These are phyloP conservation scores for Saccharomycopsis sp. DNA, from an alignment of 805 yeast genomes.

Conservation along the genomic window DNA sequence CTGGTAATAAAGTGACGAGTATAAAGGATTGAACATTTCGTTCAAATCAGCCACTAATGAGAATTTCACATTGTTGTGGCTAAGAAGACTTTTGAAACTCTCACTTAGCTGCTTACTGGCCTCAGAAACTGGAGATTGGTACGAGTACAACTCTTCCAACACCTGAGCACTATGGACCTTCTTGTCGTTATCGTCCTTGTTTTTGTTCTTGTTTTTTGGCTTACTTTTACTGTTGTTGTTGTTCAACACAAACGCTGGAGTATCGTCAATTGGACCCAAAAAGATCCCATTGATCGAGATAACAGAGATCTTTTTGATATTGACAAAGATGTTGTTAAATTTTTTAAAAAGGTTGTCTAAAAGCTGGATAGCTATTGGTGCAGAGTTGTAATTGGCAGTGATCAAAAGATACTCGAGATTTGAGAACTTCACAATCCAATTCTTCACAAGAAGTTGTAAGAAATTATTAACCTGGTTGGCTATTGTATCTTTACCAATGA, in stretches of 20 bases:
- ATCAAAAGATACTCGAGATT: slow-evolving; percentile 51
- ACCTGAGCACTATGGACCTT: not conserved
- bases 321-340: slow-evolving; percentile 33
- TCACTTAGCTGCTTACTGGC: slow-evolving; percentile 67
- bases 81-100: slow-evolving; percentile 58
- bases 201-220: not conserved
- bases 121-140: slow-evolving; percentile 44
- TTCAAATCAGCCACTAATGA: slow-evolving; percentile 83
- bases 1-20: slow-evolving; percentile 79
- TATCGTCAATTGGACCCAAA: slow-evolving; percentile 65
- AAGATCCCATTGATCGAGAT: slow-evolving; percentile 94
- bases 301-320: slow-evolving; percentile 52
- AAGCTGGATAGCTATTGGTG: slow-evolving; percentile 80
- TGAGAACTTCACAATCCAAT: slow-evolving; percentile 31
- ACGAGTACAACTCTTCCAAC: not conserved
- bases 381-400: slow-evolving; percentile 90
- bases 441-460: slow-evolving; percentile 47
- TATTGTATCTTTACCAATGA: slow-evolving; percentile 89
- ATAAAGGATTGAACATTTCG: slow-evolving; percentile 88
- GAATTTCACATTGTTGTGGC: slow-evolving; percentile 60
- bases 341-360: slow-evolving; percentile 64
- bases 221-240: not conserved
- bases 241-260: not conserved
- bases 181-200: not conserved
- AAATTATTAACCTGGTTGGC: slow-evolving; percentile 79